phyloP scores from a whole-genome alignment of 352 stramenopile genomes.

The Blastocystis sp. region DNA sequence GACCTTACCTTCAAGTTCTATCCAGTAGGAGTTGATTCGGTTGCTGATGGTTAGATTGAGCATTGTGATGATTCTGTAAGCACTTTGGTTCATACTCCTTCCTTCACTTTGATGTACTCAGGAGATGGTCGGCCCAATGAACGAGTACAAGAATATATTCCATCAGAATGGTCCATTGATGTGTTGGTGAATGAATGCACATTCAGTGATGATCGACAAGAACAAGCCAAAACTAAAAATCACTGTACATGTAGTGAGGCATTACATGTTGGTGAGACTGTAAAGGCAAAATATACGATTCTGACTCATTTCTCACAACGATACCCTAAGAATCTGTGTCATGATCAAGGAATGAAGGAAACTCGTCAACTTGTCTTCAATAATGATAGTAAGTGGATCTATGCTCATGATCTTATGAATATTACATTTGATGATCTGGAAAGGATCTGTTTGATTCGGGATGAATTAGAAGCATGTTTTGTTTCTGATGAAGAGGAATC shows the following conservation, averaged over 20 bases:
- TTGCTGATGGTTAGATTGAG: conserved; percentile 1
- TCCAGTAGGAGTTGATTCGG: neutral
- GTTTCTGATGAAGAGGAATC: conserved; percentile 7
- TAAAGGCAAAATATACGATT: neutral
- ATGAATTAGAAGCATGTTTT: conserved; percentile 43
- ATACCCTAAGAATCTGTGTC: conserved; percentile 45
- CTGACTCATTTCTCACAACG: conserved; percentile 64
- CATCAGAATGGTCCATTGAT: conserved; percentile 6
- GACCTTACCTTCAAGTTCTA: neutral
- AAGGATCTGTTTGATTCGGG: neutral
- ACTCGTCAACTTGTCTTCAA: neutral
- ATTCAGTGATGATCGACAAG: conserved; percentile 19
- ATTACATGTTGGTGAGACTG: neutral
- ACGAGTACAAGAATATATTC: neutral
- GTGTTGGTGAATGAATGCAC: conserved; percentile 62
- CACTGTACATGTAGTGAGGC: conserved; percentile 59
- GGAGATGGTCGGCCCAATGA: conserved; percentile 52
- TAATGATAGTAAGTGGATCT: neutral
- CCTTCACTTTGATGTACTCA: conserved; percentile 16
- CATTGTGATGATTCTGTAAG: conserved; percentile 39
- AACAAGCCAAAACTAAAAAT: conserved; percentile 38
- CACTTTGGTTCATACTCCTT: neutral
- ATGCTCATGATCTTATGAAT: conserved; percentile 46
- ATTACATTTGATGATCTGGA: neutral
- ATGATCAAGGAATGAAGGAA: conserved; percentile 20